Base-by-base conservation (phyloP, 2,329 filamentous ascomycete species). In the Fusarium cicatricum region DNA sequence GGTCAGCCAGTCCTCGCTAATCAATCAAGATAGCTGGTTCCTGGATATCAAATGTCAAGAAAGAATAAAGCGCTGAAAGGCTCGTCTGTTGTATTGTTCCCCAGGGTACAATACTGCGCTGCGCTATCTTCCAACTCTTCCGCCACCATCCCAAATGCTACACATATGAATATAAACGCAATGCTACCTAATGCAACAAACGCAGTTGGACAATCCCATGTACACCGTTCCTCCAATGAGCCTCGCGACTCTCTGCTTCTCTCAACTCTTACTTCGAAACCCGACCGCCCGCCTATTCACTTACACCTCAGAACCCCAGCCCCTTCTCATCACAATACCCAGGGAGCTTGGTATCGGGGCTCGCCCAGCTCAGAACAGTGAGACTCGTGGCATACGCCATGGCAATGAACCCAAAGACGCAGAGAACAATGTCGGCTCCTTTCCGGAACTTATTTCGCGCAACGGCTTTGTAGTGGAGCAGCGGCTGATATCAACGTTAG, bases 311-410 rank as follows among this genome's bases (percentile, higher is more conserved):
- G 16, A 62, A 51, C 23, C 58, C 64, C 12, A 55, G 34, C 11
- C 66, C 65, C 40, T 61, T 75, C 48, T 72, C 73, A 48, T 86
- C 82, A 60, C 84, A 87, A 70, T 86, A 85, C 49, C 81, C 81
- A 0, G 84, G 83, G 8, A 74, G 66, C 52, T 71, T 72, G 12
- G 79, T 76, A 12, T 75, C 75, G 5, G 86, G 85, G 44, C 80
- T 82, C 7, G 90, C 85, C 96, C 95, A 99, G 74, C 90, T 96
- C 71, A 89, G 84, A 41, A 97, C 79, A 1, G 95, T 99, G 68
- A 98, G 79, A 31, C 84, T 82, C 1, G 95, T 98, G 0, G 95
- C 97, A 74, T 99, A 99, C 6, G 85, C 85, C 90, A 98, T 99
- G 66, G 91, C 91, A 15, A 92, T 75, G 47, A 93, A 77, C 8